These are phyloP conservation scores for Myxozyma mucilagina DNA, from an alignment of 805 yeast species.

Conservation along the genomic window DNA sequence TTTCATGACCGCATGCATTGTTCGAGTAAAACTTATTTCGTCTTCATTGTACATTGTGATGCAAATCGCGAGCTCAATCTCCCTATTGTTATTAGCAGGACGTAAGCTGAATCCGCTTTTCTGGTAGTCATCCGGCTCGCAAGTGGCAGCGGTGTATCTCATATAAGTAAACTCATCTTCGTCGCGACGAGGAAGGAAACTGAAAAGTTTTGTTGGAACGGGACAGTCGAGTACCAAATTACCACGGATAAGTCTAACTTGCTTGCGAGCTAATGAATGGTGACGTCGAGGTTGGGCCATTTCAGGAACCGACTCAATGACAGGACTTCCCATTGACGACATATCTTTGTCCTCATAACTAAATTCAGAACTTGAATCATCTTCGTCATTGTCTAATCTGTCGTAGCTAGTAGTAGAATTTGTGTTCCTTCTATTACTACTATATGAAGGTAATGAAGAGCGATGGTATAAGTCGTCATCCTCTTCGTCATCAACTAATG, in stretches of 20 bases:
- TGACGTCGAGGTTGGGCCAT: constrained; percentile 49
- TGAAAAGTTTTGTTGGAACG: constrained; percentile 82
- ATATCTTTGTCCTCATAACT: constrained; percentile 14
- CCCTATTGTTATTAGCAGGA: constrained; percentile 82
- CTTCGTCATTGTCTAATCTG: constrained; percentile 14
- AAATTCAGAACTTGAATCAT: background rate
- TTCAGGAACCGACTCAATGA: constrained; percentile 24
- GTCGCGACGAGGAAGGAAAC: constrained; percentile 82
- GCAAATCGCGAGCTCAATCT: constrained; percentile 87
- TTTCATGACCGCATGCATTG: constrained; percentile 90
- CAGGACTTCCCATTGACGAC: constrained; percentile 19
- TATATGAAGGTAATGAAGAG: constrained; percentile 28
- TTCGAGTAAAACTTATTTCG: constrained; percentile 83
- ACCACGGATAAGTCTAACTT: constrained; percentile 74
- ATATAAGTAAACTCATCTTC: constrained; percentile 92
- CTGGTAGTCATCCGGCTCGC: constrained; percentile 84
- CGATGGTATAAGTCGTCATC: constrained; percentile 1
- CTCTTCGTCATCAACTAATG: constrained; percentile 3
- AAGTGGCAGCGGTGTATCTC: constrained; percentile 96
- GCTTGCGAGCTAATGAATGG: constrained; percentile 67
- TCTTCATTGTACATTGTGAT: constrained; percentile 98
- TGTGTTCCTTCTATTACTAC: constrained; percentile 21
- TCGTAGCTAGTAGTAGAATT: constrained; percentile 11
- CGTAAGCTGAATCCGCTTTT: constrained; percentile 81
- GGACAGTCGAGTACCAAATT: constrained; percentile 91